A percentile compares a stretch with the other conserved stretches of the same genome.
Evolutionary conservation across 2,329 filamentous ascomycete species (phyloP).

Genomic region (Aureobasidium sp.): DNA sequence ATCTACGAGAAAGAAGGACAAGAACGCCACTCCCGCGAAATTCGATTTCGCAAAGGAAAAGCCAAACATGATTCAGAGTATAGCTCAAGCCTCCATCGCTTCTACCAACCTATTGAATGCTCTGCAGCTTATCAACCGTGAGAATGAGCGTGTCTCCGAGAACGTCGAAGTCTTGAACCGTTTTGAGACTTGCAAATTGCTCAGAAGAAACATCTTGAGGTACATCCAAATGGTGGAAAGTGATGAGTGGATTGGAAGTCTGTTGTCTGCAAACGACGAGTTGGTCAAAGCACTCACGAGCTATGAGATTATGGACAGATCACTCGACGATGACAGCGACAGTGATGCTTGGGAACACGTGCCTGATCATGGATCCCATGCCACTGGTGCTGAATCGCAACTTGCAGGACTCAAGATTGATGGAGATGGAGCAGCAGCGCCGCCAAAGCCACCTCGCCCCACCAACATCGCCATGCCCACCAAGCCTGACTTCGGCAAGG

Average conservation of each 20-base stretch:
- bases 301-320: slow-evolving; percentile 86
- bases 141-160: slow-evolving; percentile 78
- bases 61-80: slow-evolving; percentile 75
- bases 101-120: slow-evolving; percentile 86
- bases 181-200: slow-evolving; percentile 80
- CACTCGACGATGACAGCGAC: slow-evolving; percentile 66
- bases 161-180: slow-evolving; percentile 66
- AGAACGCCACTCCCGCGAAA: slow-evolving; percentile 46
- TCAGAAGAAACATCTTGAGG: slow-evolving; percentile 76
- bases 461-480: slow-evolving; percentile 35
- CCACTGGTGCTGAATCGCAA: slow-evolving; percentile 30
- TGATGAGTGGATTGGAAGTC: slow-evolving; percentile 83
- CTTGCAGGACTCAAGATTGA: slow-evolving; percentile 40
- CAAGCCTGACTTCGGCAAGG: slow-evolving; percentile 19
- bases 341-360: slow-evolving; percentile 51
- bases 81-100: slow-evolving; percentile 82
- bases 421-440: slow-evolving; percentile 28
- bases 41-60: slow-evolving; percentile 88
- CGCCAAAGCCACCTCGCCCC: slow-evolving; percentile 47
- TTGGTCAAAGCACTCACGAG: slow-evolving; percentile 90
- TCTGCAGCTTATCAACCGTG: slow-evolving; percentile 84
- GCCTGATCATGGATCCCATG: slow-evolving; percentile 12
- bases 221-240: slow-evolving; percentile 90
- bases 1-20: slow-evolving; percentile 37
- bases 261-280: slow-evolving; percentile 92